phyloP scores from a whole-genome alignment of 768 basidiomycete species.

The Roridomyces roridus region DNA sequence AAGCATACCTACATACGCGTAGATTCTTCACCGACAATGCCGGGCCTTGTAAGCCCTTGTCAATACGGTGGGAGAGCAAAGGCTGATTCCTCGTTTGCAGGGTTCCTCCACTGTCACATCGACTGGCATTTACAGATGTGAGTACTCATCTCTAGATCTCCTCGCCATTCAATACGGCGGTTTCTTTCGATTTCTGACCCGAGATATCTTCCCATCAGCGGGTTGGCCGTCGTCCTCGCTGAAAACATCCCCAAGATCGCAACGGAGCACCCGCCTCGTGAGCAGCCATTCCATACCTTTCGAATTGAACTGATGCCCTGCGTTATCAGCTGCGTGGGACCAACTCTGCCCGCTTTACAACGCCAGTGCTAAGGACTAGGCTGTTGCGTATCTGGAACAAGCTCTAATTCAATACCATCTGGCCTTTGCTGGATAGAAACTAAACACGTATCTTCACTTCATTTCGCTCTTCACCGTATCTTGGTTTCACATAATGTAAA shows the following conservation, averaged over 20 bases:
- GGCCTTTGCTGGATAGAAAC: too few relatives aligned
- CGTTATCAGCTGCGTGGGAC: conserved; percentile 9
- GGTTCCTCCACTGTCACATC: conserved; percentile 44
- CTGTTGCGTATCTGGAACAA: too few relatives aligned
- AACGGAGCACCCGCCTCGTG: conserved; percentile 7
- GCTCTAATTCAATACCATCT: too few relatives aligned
- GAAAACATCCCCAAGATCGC: conserved; percentile 11
- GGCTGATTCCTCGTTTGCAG: background rate
- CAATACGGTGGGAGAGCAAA: too few relatives aligned
- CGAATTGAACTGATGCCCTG: background rate
- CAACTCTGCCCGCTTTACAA: conserved; percentile 21
- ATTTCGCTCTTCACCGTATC: too few relatives aligned
- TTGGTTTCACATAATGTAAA: too few relatives aligned
- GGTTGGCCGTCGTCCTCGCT: conserved; percentile 22
- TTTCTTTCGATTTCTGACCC: too few relatives aligned
- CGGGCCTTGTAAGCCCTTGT: conserved; percentile 46
- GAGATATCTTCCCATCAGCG: too few relatives aligned
- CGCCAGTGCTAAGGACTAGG: too few relatives aligned
- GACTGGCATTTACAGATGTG: conserved; percentile 43
- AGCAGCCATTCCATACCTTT: background rate
- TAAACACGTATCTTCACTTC: too few relatives aligned
- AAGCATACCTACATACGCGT: background rate
- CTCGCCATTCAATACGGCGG: background rate
- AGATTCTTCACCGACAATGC: conserved; percentile 63
- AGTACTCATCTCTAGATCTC: background rate